Conservation (phyloP, 208 protist genomes). For the Balamuthia mandrillaris region DNA sequence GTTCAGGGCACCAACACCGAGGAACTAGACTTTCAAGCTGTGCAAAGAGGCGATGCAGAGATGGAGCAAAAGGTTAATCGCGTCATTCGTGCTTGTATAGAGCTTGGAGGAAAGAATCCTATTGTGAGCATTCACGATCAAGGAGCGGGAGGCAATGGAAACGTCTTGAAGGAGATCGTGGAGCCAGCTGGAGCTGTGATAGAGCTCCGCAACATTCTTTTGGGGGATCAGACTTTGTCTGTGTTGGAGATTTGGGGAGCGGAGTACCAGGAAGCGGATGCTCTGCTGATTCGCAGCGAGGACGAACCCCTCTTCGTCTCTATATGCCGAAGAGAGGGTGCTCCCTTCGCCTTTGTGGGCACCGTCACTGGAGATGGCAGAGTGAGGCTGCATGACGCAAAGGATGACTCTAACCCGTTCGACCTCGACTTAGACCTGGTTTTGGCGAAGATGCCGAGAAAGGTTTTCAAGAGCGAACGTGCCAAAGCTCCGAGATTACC, state of each 20-base stretch:
- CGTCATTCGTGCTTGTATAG: slow-evolving; percentile 71
- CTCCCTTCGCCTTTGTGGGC: slow-evolving; percentile 63
- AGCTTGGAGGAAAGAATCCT: slow-evolving; percentile 67
- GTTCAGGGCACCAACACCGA: slow-evolving; percentile 44
- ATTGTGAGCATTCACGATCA: slow-evolving; percentile 78
- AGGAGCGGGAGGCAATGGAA: slow-evolving; percentile 68
- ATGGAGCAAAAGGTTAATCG: slow-evolving; percentile 79
- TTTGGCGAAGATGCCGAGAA: slow-evolving; percentile 65
- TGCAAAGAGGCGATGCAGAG: slow-evolving; percentile 77
- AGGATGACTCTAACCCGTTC: slow-evolving; percentile 36
- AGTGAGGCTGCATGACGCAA: slow-evolving; percentile 47
- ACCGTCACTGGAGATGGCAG: slow-evolving; percentile 69
- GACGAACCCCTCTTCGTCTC: slow-evolving; percentile 46
- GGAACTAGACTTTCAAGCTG: slow-evolving; percentile 55
- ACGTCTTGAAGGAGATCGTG: slow-evolving; percentile 75
- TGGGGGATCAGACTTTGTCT: slow-evolving; percentile 67
- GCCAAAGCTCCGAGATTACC: not conserved
- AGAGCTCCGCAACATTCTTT: slow-evolving; percentile 22
- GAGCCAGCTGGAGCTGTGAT: slow-evolving; percentile 65
- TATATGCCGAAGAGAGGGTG: slow-evolving; percentile 62
- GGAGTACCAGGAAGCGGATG: slow-evolving; percentile 77
- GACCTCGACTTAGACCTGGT: slow-evolving; percentile 16
- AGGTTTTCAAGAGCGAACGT: slow-evolving; percentile 55
- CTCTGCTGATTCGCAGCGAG: slow-evolving; percentile 60
- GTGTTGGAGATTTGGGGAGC: slow-evolving; percentile 78